Base-by-base conservation (phyloP, 2,329 filamentous ascomycete genomes). In the Trichoderma sp. region DNA sequence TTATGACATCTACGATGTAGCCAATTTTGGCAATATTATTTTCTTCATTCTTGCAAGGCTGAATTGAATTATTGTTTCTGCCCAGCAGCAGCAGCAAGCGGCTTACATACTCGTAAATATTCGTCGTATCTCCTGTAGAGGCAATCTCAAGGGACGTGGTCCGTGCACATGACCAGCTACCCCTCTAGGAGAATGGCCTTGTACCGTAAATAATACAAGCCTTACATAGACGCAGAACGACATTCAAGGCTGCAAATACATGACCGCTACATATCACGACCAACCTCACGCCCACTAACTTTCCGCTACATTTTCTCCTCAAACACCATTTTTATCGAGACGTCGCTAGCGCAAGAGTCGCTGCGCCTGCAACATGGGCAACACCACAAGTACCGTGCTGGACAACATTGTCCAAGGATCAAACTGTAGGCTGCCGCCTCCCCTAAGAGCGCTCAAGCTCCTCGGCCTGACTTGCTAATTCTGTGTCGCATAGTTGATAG, bases 361-460 rank as follows among this genome's bases (percentile, higher is more conserved):
- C 68, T 45, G 66, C 50, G 66, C 74, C 41, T 71, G 73, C 79
- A 80, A 79, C 79, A 93, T 93, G 91, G 91, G 91, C 80, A 93
- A 93, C 85, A 90, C 90, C 75, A 91, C 90, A 80, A 93, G 91
- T 83, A 87, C 89, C 80, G 93, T 98, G 84, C 89, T 98, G 85
- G 96, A 98, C 86, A 97, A 93, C 86, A 98, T 99, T 82, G 95
- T 98, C 84, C 94, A 97, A 83, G 95, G 93, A 81, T 97, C 95
- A 80, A 99, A 99, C 88, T 99, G 96, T 98, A 87, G 82, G 84
- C 76, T 53, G 29, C 27, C 38, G 50, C 11, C 50, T 31, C 60
- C 63, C n/a, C 41, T 27, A 24, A 27, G n/a, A 16, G 11, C n/a
- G 1, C 14, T 27, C 14, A 7, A 41, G 14, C 7, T 21, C 9